Base-by-base conservation (phyloP, 257 asterid species). In the Linderniella brevidens region DNA sequence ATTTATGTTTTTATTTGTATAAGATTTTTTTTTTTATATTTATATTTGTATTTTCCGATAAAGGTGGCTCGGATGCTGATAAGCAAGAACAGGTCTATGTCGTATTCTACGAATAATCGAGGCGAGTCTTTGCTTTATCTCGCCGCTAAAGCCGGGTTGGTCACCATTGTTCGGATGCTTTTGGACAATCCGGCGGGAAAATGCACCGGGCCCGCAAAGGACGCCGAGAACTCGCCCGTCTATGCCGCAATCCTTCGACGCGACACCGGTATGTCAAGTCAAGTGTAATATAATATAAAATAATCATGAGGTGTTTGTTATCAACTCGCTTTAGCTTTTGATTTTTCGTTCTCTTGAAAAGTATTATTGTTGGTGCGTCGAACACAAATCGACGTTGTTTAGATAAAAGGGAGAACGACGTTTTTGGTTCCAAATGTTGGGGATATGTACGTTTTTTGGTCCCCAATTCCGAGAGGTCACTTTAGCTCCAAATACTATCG, bases 131-230 rank as follows among this genome's bases (percentile, higher is more conserved):
- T 74, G 57, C 60, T 70, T 53, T 70, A 54, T 62, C 67, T 75
- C 47, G 71, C 82, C 46, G 78, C 82, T 54, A 78, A 70, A 52
- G 82, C 71, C 14, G 82, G 78, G 48, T 67, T 67, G 60, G 58
- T 57, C 57, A 57, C 67, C 45, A 62, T 75, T 44, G 63, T 49
- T 46, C 55, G 50, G 58, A 67, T 75, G 32, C 78, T 75, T 20
- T 8, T 66, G 64, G 69, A 68, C 54, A 74, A 70, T 41, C 75
- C 82, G 15, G 63, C 38, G 1, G 78, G 74, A 32, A 63, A 68
- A 35, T 59, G 43, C 50, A 52, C 13, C 39, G 18, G 17, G 19
- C 58, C 61, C 35, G 62, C 53, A 15, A 70, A 59, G 50, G 54
- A 56, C 25, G 64, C 53, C 18, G 57, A 19, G 54, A 64, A 64